Percentiles rank a stretch among this genome's conserved stretches.
These are phyloP conservation scores for Astrothelium macrocarpum DNA, from an alignment of 495 filamentous ascomycete species.

Conservation along the genomic window DNA sequence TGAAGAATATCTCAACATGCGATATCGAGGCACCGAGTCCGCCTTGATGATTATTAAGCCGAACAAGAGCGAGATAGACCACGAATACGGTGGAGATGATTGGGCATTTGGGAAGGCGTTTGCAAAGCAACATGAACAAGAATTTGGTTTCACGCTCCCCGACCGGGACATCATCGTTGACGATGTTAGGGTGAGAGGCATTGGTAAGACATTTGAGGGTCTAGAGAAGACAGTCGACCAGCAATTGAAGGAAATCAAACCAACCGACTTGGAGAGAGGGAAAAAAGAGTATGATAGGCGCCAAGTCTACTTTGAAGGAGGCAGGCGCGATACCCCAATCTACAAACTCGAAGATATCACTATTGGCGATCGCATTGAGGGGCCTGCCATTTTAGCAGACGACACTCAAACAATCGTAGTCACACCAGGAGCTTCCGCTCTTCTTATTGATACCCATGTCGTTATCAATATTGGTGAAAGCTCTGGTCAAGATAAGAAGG, in stretches of 20 bases:
- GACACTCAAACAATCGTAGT: conserved; percentile 94
- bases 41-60: conserved; percentile 72
- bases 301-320: conserved; percentile 63
- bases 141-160: conserved; percentile 88
- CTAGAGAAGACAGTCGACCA: conserved; percentile 71
- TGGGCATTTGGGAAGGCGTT: conserved; percentile 81
- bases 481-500: conserved; percentile 43
- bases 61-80: conserved; percentile 46
- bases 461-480: conserved; percentile 59
- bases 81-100: conserved; percentile 51
- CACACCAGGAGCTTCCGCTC: conserved; percentile 62
- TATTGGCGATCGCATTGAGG: conserved; percentile 66
- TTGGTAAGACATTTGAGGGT: conserved; percentile 73
- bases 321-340: conserved; percentile 69
- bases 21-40: conserved; percentile 81
- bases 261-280: conserved; percentile 38
- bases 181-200: conserved; percentile 80
- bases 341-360: conserved; percentile 72
- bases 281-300: conserved; percentile 48
- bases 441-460: conserved; percentile 66
- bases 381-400: conserved; percentile 88
- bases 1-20: conserved; percentile 83
- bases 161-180: conserved; percentile 87
- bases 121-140: conserved; percentile 76
- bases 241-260: conserved; percentile 59